These are phyloP conservation scores for Kitagawia praeruptora DNA, from an alignment of 129 eudicot species.

Conservation along the genomic window DNA sequence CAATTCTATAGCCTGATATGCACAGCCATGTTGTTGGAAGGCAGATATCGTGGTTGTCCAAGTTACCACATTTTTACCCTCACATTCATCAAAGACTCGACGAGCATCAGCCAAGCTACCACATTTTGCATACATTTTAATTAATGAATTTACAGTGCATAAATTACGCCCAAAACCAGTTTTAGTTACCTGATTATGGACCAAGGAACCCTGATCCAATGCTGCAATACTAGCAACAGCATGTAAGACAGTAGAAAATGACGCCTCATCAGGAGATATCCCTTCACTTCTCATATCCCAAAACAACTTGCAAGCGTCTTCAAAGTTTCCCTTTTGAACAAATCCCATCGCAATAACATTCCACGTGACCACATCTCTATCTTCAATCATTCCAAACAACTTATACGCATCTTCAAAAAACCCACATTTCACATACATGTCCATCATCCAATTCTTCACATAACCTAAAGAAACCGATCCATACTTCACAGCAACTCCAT, in stretches of 20 bases:
- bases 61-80: conserved; percentile 21
- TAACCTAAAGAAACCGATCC: conserved; percentile 26
- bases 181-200: conserved; percentile 35
- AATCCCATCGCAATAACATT: conserved; percentile 39
- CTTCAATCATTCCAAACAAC: conserved; percentile 22
- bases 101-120: conserved; percentile 32
- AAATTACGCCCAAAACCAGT: conserved; percentile 25
- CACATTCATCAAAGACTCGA: conserved; percentile 21
- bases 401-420: conserved; percentile 22
- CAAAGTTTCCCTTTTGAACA: conserved; percentile 27
- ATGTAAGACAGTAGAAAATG: conserved; percentile 28
- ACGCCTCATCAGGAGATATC: conserved; percentile 26
- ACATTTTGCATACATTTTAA: conserved; percentile 41
- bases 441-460: conserved; percentile 42
- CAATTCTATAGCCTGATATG: conserved; percentile 30
- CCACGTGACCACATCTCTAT: conserved; percentile 40
- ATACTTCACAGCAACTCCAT: conserved; percentile 30
- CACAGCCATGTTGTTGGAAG: conserved; percentile 38
- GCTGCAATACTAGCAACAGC: conserved; percentile 35
- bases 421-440: conserved; percentile 42
- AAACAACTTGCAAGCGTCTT: conserved; percentile 36
- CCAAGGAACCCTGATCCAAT: conserved; percentile 30
- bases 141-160: conserved; percentile 25
- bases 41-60: conserved; percentile 46
- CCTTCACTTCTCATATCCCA: conserved; percentile 32